Base-by-base conservation (phyloP, 2,329 filamentous ascomycete genomes). In the Claviceps humidiphila region DNA sequence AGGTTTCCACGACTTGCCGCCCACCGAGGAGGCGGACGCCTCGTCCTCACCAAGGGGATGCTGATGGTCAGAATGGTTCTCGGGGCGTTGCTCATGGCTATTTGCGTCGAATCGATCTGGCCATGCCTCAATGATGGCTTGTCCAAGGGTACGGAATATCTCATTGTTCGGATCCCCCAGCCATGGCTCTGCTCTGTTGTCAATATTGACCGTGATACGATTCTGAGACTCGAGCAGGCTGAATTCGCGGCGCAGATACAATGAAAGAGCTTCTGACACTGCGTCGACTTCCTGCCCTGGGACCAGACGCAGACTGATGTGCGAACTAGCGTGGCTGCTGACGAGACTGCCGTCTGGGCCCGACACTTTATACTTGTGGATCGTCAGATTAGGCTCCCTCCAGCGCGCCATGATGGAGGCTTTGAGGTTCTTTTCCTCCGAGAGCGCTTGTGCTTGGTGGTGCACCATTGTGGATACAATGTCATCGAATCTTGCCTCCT, bases 141-240 rank as follows among this genome's bases (percentile, higher is more conserved):
- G 77, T 59, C 95, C 89, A 0, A 98, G 77, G 0, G 89, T 94
- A 56, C 84, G 81, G 68, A 96, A 98, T 54, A 97, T 90, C 58
- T 89, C 82, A 59, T 95, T 96, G 48, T 82, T 82, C 3, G 89
- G 89, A 60, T 96, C 89, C 14, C 93, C 91, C 0, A 98, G 80
- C 93, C 93, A 98, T 0, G 93, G 89, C 63, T 98, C 93, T 0
- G 93, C 91, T 68, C 87, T 85, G 63, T 96, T 93, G 58, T 95
- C 89, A 58, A 98, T 90, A 34, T 82, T 84, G 41, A 98, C 80
- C 1, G 76, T 84, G 39, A 98, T 74, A 5, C 75, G 77, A 61
- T 98, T 98, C 55, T 87, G 84, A 1, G 88, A 91, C 34, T 84
- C 82, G 1, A 97, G 80, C 16, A 76, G 69, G 1, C 73, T 74